Conservation (phyloP, 176 grass and related monocot genomes). For the Carex pumila region DNA sequence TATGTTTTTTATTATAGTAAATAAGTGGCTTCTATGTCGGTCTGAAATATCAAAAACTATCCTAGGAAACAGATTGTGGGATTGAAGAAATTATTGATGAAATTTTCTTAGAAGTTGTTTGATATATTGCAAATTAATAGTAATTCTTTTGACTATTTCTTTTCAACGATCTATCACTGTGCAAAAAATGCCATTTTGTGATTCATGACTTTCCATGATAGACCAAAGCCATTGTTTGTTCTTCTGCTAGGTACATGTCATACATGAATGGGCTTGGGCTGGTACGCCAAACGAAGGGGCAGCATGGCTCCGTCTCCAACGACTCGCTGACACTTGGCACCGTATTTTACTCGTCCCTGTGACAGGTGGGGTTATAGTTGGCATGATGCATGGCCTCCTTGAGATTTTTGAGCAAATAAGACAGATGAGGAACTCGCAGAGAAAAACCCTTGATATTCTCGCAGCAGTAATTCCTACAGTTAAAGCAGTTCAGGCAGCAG, state of each 20-base stretch:
- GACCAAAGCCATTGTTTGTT: background rate
- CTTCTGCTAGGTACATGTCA: constrained; percentile 61
- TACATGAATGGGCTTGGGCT: constrained; percentile 99
- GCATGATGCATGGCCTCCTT: constrained; percentile 97
- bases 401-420: constrained; percentile 97
- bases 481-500: constrained; percentile 87
- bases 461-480: constrained; percentile 73
- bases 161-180: background rate
- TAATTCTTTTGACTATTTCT: background rate
- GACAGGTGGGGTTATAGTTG: constrained; percentile 96
- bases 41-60: background rate
- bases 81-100: background rate
- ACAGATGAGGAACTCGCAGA: constrained; percentile 56
- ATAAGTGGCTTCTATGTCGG: background rate
- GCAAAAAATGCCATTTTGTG: background rate
- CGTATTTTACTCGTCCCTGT: constrained; percentile 91
- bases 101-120: background rate
- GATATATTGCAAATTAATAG: background rate
- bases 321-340: constrained; percentile 89
- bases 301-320: constrained; percentile 91
- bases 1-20: background rate
- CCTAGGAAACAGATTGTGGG: background rate
- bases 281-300: constrained; percentile 89
- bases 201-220: background rate
- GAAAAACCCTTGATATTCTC: constrained; percentile 76